These are phyloP conservation scores for Clathrospora elynae DNA, from an alignment of 2,329 filamentous ascomycete species.

Conservation along the genomic window DNA sequence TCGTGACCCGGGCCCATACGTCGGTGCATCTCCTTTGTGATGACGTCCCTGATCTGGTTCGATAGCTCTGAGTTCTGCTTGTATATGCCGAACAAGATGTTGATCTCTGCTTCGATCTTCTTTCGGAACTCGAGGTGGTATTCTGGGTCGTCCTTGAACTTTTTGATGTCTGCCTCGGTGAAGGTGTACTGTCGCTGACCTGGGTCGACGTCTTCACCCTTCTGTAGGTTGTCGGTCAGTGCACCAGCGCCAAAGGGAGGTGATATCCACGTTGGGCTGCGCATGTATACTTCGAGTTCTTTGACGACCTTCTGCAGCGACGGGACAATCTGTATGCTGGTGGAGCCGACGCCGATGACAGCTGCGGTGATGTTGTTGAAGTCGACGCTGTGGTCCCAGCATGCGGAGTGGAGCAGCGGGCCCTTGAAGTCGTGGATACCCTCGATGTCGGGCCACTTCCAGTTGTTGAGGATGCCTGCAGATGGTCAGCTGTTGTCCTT, in stretches of 20 bases:
- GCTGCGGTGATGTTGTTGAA: conserved; percentile 38
- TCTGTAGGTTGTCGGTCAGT: conserved; percentile 41
- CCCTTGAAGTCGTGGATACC: conserved; percentile 52
- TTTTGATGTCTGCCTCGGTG: conserved; percentile 60
- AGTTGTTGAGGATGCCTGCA: conserved; percentile 52
- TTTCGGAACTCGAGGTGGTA: conserved; percentile 58
- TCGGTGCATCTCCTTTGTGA: conserved; percentile 50
- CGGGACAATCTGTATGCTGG: conserved; percentile 46
- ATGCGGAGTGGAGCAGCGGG: conserved; percentile 52
- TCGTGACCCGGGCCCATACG: conserved; percentile 49
- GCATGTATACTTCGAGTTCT: conserved; percentile 45
- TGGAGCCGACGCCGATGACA: conserved; percentile 44
- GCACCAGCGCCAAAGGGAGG: conserved; percentile 47
- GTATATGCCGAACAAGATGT: conserved; percentile 60
- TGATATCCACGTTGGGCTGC: conserved; percentile 50
- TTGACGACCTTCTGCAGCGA: conserved; percentile 47
- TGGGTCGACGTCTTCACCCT: conserved; percentile 48
- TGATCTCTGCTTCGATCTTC: conserved; percentile 57
- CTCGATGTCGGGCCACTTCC: conserved; percentile 53
- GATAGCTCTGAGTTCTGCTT: conserved; percentile 55
- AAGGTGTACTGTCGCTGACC: conserved; percentile 52
- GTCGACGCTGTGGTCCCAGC: conserved; percentile 50
- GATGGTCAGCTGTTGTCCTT: conserved; percentile 45
- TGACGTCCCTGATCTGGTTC: conserved; percentile 49
- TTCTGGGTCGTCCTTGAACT: conserved; percentile 63